Evolutionary conservation across 116 monocot genomes (phyloP).

Genomic region (Dioscorea cayenensis): DNA sequence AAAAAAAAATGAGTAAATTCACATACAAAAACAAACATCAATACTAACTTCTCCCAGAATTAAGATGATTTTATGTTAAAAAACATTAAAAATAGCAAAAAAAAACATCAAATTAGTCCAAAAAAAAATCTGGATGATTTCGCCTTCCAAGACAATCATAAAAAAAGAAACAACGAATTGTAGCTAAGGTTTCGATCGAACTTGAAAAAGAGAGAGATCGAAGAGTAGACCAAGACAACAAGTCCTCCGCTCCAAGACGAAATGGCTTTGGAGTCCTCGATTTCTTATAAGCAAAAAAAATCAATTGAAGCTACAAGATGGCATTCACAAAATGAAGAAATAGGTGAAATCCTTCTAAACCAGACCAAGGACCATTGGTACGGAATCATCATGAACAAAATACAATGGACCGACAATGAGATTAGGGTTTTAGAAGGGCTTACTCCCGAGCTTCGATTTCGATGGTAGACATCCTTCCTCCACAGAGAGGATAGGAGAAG

Average conservation of each 20-base stretch:
- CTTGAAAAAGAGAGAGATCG: too few species aligned
- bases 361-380: not conserved
- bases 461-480: constrained; percentile 56
- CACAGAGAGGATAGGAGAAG: not conserved
- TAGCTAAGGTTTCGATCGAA: too few species aligned
- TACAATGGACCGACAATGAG: not conserved
- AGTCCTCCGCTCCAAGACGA: not conserved
- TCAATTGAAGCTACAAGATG: not conserved
- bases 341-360: not conserved
- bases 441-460: constrained; percentile 95
- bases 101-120: too few species aligned
- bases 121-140: too few species aligned
- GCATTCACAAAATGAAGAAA: not conserved
- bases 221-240: too few species aligned
- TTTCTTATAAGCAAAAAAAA: not conserved
- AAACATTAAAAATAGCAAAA: too few species aligned
- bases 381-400: not conserved
- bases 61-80: too few species aligned
- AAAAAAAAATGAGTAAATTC: too few species aligned
- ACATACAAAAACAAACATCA: too few species aligned
- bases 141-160: too few species aligned
- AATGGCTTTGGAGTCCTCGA: not conserved
- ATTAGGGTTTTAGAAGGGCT: constrained; percentile 23
- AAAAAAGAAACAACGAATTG: too few species aligned
- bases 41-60: too few species aligned